Base-by-base conservation (phyloP, 495 filamentous ascomycete species). In the Hyphodiscus hymeniophilus region DNA sequence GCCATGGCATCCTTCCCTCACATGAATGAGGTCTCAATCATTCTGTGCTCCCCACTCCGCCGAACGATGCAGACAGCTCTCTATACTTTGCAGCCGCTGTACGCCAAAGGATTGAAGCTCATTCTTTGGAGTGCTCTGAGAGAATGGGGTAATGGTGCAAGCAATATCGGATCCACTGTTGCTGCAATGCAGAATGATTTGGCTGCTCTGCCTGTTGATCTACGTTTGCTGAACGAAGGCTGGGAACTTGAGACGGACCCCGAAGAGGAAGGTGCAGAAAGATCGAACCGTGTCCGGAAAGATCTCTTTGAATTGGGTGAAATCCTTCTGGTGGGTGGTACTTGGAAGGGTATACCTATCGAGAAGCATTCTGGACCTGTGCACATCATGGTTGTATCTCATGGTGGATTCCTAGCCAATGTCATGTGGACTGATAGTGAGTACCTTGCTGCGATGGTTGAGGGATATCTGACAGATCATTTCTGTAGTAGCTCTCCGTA, bases 21-120 rank as follows among this genome's bases (percentile, higher is more conserved):
- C 11, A 46, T 46, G 35, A 16, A 41, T 7, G 28, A 38, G 3
- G 31, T 42, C 18, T 46, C 26, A 10, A 24, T 36, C 18, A 32
- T 55, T 31, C 3, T 55, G 15, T 45, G 30, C 26, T 55, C 52
- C 13, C 52, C 52, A 12, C 42, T 38, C 7, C 18, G n/a, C 16
- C 52, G 47, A 16, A 42, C 41, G 3, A 33, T 50, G 2, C 34
- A 49, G 13, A 55, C 47, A 7, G 33, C 42, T 0, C 35, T 39
- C 3, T 11, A 23, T 2, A 22, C 34, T 3, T 50, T 55, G 18
- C 16, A 34, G 16, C 40, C 47, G 6, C 23, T 50, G 0, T n/a
- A 39, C 13, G 36, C 3, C 1, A 12, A 15, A 13, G 42, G 35
- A 3, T 17, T 42, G 7, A 2, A 26, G 22, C 33, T 47, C 16